Conservation (phyloP, 2,329 filamentous ascomycete species). For the Colletotrichum caudatum region DNA sequence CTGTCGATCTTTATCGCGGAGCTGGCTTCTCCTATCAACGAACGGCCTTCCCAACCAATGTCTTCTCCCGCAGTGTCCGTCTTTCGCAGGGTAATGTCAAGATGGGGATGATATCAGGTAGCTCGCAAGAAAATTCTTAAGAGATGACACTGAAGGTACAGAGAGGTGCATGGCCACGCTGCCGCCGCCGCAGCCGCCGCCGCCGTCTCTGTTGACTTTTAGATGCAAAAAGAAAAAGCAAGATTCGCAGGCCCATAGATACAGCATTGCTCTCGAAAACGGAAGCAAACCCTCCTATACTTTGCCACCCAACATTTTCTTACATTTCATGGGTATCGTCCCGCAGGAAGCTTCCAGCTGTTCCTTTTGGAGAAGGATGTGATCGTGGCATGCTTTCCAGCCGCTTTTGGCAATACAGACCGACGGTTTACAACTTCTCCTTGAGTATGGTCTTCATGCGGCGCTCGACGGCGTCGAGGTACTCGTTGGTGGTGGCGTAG, state of each 20-base stretch:
- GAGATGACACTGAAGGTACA: constrained; percentile 10
- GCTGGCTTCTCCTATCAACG: constrained; percentile 8
- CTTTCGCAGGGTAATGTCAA: background rate
- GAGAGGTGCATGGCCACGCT: constrained; percentile 17
- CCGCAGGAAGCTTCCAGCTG: background rate
- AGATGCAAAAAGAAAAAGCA: constrained; percentile 20
- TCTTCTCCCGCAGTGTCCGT: background rate
- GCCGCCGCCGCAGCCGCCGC: constrained; percentile 15
- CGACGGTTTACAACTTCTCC: constrained; percentile 79
- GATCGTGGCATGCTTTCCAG: background rate
- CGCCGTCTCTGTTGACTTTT: constrained; percentile 10
- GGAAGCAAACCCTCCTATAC: background rate
- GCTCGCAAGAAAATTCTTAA: constrained; percentile 8
- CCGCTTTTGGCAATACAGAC: constrained; percentile 9
- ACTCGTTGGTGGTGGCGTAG: constrained; percentile 93
- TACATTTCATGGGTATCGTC: background rate
- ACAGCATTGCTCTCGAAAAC: background rate
- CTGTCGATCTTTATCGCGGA: constrained; percentile 20
- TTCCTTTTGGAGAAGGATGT: background rate
- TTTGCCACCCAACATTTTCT: background rate
- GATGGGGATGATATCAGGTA: constrained; percentile 37
- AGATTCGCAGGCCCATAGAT: constrained; percentile 32
- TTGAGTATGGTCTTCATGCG: constrained; percentile 84
- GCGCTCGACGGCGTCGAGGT: constrained; percentile 92
- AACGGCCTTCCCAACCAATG: background rate